Percentiles rank a stretch among this genome's conserved stretches.
phyloP scores from a whole-genome alignment of 1,139 yeast species.

The Sugiyamaella japonica region DNA sequence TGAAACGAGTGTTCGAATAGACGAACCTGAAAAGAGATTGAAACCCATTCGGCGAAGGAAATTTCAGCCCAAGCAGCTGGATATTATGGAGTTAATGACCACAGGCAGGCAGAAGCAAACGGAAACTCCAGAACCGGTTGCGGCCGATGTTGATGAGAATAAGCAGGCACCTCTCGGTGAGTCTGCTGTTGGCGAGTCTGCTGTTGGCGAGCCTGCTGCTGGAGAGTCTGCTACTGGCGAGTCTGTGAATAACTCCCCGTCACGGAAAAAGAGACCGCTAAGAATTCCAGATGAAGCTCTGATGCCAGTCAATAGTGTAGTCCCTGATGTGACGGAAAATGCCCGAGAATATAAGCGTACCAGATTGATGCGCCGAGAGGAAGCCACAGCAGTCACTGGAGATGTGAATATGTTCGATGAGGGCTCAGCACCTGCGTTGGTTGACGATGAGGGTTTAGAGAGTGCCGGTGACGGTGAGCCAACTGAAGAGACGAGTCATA shows the following conservation, averaged over 20 bases:
- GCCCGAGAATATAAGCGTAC: slow-evolving; percentile 14
- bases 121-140: neutral
- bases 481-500: neutral
- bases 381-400: neutral
- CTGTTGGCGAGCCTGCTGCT: neutral
- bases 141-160: too few species aligned
- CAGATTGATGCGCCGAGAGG: neutral
- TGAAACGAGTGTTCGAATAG: slow-evolving; percentile 9
- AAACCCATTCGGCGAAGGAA: slow-evolving; percentile 7
- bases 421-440: slow-evolving; percentile 8
- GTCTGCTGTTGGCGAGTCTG: neutral
- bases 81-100: slow-evolving; percentile 14
- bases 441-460: neutral
- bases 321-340: slow-evolving; percentile 12
- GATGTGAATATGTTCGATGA: slow-evolving; percentile 6
- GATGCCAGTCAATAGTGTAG: neutral
- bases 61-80: slow-evolving; percentile 13
- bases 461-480: slow-evolving; percentile 4
- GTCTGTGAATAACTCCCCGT: neutral
- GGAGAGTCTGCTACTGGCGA: neutral
- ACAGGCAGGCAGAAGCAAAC: neutral
- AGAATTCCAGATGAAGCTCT: neutral
- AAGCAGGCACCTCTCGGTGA: too few species aligned
- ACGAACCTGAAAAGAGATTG: neutral
- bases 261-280: neutral